Evolutionary conservation across 768 basidiomycete genomes (phyloP).

Genomic region (Hydnum rufescens): DNA sequence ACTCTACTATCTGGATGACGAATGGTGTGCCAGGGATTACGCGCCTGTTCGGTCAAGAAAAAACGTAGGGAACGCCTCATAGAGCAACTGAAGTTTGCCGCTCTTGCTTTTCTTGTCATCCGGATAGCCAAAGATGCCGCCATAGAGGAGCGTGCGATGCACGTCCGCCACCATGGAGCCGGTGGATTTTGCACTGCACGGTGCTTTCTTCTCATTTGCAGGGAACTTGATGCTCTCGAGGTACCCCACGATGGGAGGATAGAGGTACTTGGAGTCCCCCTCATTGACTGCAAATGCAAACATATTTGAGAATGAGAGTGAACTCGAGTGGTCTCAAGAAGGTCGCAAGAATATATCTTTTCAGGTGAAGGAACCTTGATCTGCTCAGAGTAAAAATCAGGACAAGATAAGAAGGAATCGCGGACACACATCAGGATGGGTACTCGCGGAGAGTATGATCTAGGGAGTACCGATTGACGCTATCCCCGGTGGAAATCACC

Average conservation of each 20-base stretch:
- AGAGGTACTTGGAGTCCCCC: slow-evolving; percentile 91
- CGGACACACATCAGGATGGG: slow-evolving; percentile 68
- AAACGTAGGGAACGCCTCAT: slow-evolving; percentile 97
- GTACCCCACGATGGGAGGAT: slow-evolving; percentile 60
- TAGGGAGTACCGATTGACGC: slow-evolving; percentile 96
- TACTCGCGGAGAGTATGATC: slow-evolving; percentile 93
- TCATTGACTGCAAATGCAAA: slow-evolving; percentile 82
- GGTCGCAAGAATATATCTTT: slow-evolving; percentile 78
- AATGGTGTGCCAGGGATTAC: slow-evolving; percentile 10
- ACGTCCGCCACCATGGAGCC: slow-evolving; percentile 99
- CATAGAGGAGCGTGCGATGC: slow-evolving; percentile 87
- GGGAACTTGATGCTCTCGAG: slow-evolving; percentile 87
- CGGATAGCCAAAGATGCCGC: slow-evolving; percentile 97
- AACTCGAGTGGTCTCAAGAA: not conserved
- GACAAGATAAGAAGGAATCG: slow-evolving; percentile 1
- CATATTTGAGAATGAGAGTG: not conserved
- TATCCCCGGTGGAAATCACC: slow-evolving; percentile 83
- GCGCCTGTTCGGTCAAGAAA: slow-evolving; percentile 81
- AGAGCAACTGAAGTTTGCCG: slow-evolving; percentile 85
- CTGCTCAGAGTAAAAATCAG: slow-evolving; percentile 19
- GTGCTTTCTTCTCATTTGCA: slow-evolving; percentile 42
- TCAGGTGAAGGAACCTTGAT: slow-evolving; percentile 86
- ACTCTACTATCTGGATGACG: slow-evolving; percentile 5
- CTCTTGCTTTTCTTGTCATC: slow-evolving; percentile 94
- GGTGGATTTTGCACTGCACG: slow-evolving; percentile 84